Evolutionary conservation across 2,329 filamentous ascomycete species (phyloP), one percentile per base, ranked within the genome.

Genomic region (Ceratocystis cacaofunesta): DNA sequence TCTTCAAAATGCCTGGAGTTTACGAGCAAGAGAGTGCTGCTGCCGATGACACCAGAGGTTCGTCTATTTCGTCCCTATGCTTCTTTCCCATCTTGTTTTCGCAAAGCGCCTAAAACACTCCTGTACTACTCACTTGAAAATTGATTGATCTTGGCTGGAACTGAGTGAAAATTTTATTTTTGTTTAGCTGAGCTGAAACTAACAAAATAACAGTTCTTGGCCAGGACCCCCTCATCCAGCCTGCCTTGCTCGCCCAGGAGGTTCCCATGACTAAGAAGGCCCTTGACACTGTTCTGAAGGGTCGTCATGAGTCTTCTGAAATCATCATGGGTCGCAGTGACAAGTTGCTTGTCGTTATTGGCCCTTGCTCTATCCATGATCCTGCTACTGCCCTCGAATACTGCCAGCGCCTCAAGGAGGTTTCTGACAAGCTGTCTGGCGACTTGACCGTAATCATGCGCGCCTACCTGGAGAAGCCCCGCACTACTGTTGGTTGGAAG

Each of bases 401-500:
- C 81, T 90, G 88, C 74, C 78, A 82, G 68, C 85, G 87, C 66
- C 83, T 99, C 61, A 88, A 90, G 78, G 78, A 80, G 64, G 79
- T 96, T 61, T 84, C 91, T 68, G 84, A 88, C 69, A 90, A 88
- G 80, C 86, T 96, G 68, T 85, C 86, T 68, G 80, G 85, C 71
- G 92, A 97, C 74, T 82, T 99, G 60, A 86, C 86, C 75, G 89
- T 99, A 75, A 86, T 99, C 73, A 99, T 99, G 94, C 90, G 94
- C 71, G 91, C 92, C 73, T 99, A 99, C 83, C 87, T 99, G 63
- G 94, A 99, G 82, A 99, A 99, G 82, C 94, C 94, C 52, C 87
- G 94, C 68, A 99, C 94, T 62, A 99, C 94, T 0, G 92, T 99
- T 62, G 94, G 94, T 74, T 99, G 94, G 94, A 99, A 99, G 79